Evolutionary conservation across 2,329 filamentous ascomycete species (phyloP), one percentile per base, ranked within the genome.

Genomic region (Penicillium sp.): DNA sequence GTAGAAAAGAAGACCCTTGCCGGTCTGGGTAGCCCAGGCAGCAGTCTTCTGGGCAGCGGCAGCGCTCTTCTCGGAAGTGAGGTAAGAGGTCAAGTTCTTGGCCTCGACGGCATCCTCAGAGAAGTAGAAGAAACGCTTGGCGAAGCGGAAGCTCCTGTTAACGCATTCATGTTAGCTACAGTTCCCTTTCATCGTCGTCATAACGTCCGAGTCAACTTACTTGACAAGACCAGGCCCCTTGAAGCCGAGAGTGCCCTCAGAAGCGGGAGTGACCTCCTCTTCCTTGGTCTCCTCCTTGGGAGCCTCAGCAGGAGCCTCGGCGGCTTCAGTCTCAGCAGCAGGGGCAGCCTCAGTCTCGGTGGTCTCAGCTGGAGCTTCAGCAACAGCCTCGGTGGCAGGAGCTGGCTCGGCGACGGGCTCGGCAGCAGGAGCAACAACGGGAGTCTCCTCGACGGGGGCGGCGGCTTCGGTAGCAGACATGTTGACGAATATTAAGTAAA

Each of bases 101-200:
- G 84, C 77, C 68, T 91, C 84, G 59, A 95, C 75, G 50, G 89
- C 77, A 56, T 91, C 89, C 50, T 83, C 79, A 65, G 86, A 84
- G 77, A 93, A 90, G 83, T 87, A 92, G 80, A 97, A 97, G 79
- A 90, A 90, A 74, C 91, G 91, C 85, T 97, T 97, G 74, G 87
- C 85, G 79, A 91, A 92, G 67, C 90, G 86, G 69, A 97, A 83
- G 74, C 91, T 89, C 84, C 90, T 95, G 66, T 59, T 49, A 57
- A 73, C 67, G 28, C n/a, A 24, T 16, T 6, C 23, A 60, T 61
- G 60, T 60, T 58, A 56, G 16, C 14, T 20, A 26, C 42, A 8
- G 3, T 26, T 11, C 21, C 8, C 30, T 5, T 3, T 16, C 14
- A 16, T 35, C 30, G n/a, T n/a, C n/a, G n/a, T 35, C 30, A 16